Base-by-base conservation (phyloP, 192 early-diverging fungal species). In the Chytriomyces confervae region DNA sequence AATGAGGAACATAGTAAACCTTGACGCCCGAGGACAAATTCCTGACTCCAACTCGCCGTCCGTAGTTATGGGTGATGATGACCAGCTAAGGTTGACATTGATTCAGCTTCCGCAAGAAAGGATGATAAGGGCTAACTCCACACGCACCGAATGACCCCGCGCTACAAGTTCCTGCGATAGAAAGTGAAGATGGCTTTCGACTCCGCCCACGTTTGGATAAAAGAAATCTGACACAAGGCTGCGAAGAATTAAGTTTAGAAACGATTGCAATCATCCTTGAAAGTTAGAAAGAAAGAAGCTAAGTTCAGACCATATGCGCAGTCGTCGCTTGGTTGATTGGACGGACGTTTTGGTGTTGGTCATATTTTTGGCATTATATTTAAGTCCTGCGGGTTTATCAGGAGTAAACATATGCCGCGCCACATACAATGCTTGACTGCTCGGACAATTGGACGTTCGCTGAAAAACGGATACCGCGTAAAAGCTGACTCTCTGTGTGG, bases 181-280 rank as follows among this genome's bases (percentile, higher is more conserved):
- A 79, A 94, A 93, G 79, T 95, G 97, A 29, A 98, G 82, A 83
- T 99, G 97, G 49, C 90, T 91, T 80, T 99, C 97, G 9, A 99
- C 94, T 11, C 97, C 97, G 62, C 97, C 97, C 78, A 96, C 91
- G 74, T 94, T 96, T 36, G 97, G 97, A 81, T 95, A 98, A 84
- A 98, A 97, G 82, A 98, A 97, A 84, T 99, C 97, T 6, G 94
- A 96, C 5, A 97, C 95, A 91, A 98, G 94, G 81, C 95, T 82
- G 62, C 27, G 61, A 20, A 11, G 69, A 16, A 47, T 44, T 1
- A 24, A 29, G 16, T 67, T 66, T 1, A 74, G 72, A n/a, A 62
- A 71, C 16, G 27, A 1, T 23, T 18, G 29, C 57, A 61, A 11
- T 23, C 24, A 16, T 29, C 36, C 64, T 27, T 13, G 11, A 27